Evolutionary conservation across 2,329 filamentous ascomycete genomes (phyloP).

Genomic region (Lachnellula cervina): DNA sequence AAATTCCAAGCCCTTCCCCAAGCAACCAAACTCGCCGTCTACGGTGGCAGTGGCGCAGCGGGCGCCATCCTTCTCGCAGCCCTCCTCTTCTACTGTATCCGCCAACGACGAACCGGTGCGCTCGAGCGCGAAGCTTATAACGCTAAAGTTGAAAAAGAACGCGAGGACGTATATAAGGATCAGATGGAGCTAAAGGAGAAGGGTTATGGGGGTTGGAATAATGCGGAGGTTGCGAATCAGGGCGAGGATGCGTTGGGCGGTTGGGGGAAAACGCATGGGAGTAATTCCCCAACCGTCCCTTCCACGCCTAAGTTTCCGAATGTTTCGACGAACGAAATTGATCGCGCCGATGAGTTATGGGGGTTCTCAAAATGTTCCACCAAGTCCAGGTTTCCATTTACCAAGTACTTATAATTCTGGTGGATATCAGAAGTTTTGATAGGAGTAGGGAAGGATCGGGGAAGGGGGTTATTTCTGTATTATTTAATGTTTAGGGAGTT

Average conservation of each 20-base stretch:
- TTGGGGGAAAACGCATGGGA: slow-evolving; percentile 20
- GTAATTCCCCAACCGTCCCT: not conserved
- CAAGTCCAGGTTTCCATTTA: slow-evolving; percentile 13
- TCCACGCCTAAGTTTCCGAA: slow-evolving; percentile 8
- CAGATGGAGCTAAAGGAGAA: slow-evolving; percentile 29
- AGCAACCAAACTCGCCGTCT: slow-evolving; percentile 49
- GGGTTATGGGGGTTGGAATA: slow-evolving; percentile 27
- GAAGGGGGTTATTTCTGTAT: too few species aligned
- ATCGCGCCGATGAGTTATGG: slow-evolving; percentile 15
- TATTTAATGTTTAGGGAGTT: too few species aligned
- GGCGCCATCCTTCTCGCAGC: slow-evolving; percentile 39
- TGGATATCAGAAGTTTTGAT: slow-evolving; percentile 2
- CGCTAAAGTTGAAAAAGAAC: slow-evolving; percentile 27
- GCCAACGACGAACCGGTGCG: slow-evolving; percentile 48
- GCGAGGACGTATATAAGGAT: slow-evolving; percentile 24
- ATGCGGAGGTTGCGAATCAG: slow-evolving; percentile 15
- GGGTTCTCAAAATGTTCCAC: slow-evolving; percentile 14
- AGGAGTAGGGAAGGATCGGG: not conserved
- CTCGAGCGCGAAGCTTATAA: slow-evolving; percentile 42
- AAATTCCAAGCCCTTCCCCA: slow-evolving; percentile 51
- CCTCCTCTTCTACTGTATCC: slow-evolving; percentile 49
- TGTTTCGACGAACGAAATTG: slow-evolving; percentile 11
- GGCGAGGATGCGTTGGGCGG: slow-evolving; percentile 28
- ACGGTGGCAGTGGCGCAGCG: slow-evolving; percentile 43
- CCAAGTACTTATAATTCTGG: not conserved